These are phyloP conservation scores for Populus pruinosa DNA, from an alignment of 345 rosid species.

Conservation along the genomic window DNA sequence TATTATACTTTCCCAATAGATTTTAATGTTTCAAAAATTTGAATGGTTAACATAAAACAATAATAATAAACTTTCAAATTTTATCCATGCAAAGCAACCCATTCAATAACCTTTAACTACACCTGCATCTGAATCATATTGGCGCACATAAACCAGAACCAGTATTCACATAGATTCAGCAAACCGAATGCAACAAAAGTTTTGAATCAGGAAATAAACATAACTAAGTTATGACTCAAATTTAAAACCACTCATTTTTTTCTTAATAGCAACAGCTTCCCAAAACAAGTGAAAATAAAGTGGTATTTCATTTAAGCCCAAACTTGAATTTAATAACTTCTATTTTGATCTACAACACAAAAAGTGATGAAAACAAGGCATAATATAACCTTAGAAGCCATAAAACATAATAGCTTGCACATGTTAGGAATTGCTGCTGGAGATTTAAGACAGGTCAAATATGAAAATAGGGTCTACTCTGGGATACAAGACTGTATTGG, in stretches of 20 bases:
- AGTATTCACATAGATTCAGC: too few species aligned
- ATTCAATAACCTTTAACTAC: neutral
- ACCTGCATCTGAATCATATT: neutral
- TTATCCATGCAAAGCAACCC: neutral
- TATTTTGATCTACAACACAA: neutral
- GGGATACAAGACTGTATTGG: neutral
- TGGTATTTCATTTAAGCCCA: neutral
- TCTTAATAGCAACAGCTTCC: neutral
- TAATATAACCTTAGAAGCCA: neutral
- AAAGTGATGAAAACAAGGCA: neutral
- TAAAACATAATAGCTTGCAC: neutral
- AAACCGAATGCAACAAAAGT: neutral
- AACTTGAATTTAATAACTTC: neutral
- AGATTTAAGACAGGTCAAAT: neutral
- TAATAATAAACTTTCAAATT: neutral
- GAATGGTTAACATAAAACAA: neutral
- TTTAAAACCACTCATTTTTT: neutral
- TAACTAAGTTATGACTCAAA: neutral
- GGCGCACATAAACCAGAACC: too few species aligned
- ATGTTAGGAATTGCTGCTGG: neutral
- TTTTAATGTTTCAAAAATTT: neutral
- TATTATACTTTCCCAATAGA: neutral
- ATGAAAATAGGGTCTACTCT: neutral
- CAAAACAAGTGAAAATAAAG: neutral
- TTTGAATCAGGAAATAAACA: neutral